A percentile compares a stretch with the other conserved stretches of the same genome.
Conservation (phyloP, 2,329 filamentous ascomycete genomes). For the Myriosclerotinia curreyana region DNA sequence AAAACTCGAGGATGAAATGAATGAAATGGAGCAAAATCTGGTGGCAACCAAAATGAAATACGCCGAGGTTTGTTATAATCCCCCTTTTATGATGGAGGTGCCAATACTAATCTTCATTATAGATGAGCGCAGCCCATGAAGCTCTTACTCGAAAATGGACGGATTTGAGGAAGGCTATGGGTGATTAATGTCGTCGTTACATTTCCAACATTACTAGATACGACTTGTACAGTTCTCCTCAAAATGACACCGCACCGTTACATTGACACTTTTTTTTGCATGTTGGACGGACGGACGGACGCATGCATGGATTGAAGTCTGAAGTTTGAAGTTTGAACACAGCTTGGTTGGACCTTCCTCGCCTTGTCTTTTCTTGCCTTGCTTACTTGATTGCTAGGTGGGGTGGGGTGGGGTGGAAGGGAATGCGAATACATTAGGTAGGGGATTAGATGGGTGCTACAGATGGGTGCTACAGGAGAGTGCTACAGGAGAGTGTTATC, state of each 20-base stretch:
- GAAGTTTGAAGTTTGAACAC: not conserved
- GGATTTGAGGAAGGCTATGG: constrained; percentile 57
- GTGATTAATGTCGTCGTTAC: not conserved
- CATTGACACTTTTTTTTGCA: not conserved
- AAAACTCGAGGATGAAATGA: constrained; percentile 81
- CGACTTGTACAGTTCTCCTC: constrained; percentile 10
- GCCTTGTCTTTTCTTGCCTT: not conserved
- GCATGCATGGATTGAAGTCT: too few species aligned
- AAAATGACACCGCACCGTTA: not conserved
- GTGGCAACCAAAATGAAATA: constrained; percentile 93
- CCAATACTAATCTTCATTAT: constrained; percentile 25
- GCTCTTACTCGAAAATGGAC: constrained; percentile 73
- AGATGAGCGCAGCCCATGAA: constrained; percentile 72
- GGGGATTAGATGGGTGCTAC: not conserved
- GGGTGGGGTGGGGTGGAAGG: not conserved
- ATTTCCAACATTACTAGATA: constrained; percentile 1
- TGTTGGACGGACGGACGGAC: not conserved
- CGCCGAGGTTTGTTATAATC: constrained; percentile 74
- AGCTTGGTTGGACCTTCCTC: not conserved
- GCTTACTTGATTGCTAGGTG: not conserved
- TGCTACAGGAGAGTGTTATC: too few species aligned
- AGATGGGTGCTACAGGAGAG: too few species aligned
- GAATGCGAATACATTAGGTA: not conserved
- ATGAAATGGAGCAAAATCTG: constrained; percentile 86
- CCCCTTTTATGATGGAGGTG: constrained; percentile 11